Evolutionary conservation across 306 rosid genomes (phyloP), one percentile per base, ranked within the genome.

Genomic region (Sindora glabra): DNA sequence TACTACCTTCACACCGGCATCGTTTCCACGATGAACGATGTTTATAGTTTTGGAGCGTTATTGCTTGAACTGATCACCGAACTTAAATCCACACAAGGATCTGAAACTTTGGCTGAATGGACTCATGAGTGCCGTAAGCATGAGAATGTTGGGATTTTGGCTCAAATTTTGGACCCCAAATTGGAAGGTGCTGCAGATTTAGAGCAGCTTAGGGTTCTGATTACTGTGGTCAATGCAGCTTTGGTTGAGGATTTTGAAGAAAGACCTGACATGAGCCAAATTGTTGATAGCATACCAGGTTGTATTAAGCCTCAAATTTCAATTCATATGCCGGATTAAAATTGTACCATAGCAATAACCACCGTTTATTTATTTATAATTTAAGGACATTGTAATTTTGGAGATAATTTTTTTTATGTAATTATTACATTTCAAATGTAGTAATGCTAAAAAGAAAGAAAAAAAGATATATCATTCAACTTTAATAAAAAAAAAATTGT

Each of bases 111-210:
- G 1, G 42, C 59, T 0, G 74, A 59, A 32, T 58, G 53, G 74
- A 58, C 45, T 0, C 4, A 36, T 7, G 42, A 58, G 24, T 36
- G 37, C 25, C 10, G 59, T 9, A 47, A 22, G 58, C 46, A 29
- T 5, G 21, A 29, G 26, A 44, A 25, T 8, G n/a, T 17, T 27
- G 27, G 49, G 24, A 50, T 26, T 18, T 22, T 33, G 34, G 22
- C 6, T 10, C 0, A 23, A 38, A 10, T 49, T 41, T 65, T 50
- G 23, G 68, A 65, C 56, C 68, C 68, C 6, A 72, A 73, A 59
- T 51, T 65, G 10, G 36, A 33, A 5, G 29, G 22, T 1, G 26
- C 39, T 17, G 59, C 29, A 16, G 27, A 62, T 37, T 24, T 45
- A 2, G 48, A n/a, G 40, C 64, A 66, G 17, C 36, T 49, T 17